Conservation (phyloP, 352 stramenopile genomes). For the Globisporangium lucens region DNA sequence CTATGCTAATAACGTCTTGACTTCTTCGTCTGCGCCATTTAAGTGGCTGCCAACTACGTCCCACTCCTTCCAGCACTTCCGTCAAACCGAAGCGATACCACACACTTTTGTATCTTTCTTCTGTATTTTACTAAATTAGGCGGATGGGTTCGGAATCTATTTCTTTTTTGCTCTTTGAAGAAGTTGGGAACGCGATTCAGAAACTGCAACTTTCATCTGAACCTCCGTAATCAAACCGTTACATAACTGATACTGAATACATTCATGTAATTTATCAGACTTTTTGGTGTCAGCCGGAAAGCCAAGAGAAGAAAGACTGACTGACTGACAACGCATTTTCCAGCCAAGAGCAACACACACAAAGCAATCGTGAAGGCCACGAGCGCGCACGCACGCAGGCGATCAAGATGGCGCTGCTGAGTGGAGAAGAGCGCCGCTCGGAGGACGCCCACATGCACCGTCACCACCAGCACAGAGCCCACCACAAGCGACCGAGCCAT, state of each 20-base stretch:
- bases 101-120: neutral
- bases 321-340: no score
- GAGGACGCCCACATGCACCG: neutral
- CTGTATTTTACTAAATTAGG: neutral
- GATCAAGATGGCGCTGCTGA: conserved; percentile 5
- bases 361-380: neutral
- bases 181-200: neutral
- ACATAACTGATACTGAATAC: neutral
- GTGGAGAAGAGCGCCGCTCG: conserved; percentile 3
- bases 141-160: neutral
- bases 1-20: neutral
- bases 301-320: neutral
- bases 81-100: neutral
- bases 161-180: neutral
- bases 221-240: neutral
- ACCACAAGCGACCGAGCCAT: neutral
- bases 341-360: neutral
- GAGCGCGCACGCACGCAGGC: neutral
- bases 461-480: neutral
- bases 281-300: neutral
- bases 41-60: neutral
- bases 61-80: neutral
- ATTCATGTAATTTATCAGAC: neutral
- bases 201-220: neutral
- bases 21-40: neutral